Evolutionary conservation across 371 early-diverging fungal genomes (phyloP).

Genomic region (Mortierella sp.): DNA sequence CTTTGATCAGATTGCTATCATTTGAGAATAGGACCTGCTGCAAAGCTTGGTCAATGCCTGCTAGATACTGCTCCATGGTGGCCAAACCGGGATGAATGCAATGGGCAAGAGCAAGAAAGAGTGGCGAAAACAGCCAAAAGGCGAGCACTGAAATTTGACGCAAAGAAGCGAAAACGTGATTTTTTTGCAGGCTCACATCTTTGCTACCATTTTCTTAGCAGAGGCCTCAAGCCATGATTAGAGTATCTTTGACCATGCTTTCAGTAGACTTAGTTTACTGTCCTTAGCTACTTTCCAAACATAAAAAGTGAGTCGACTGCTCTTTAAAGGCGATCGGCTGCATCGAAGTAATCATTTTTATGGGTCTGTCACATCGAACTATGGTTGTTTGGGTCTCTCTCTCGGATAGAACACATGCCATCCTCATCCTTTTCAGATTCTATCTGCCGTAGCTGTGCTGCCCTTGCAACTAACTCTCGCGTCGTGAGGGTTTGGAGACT

Average conservation of each 20-base stretch:
- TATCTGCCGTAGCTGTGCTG: conserved; percentile 46
- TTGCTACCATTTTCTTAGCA: background rate
- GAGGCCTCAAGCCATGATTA: too few relatives aligned
- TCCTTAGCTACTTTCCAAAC: too few relatives aligned
- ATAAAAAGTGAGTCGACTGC: too few relatives aligned
- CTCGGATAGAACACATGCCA: conserved; percentile 26
- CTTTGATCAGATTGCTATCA: conserved; percentile 44
- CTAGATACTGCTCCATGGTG: conserved; percentile 43
- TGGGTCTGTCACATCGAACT: background rate
- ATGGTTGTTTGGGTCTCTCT: conserved; percentile 20
- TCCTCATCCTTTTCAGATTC: conserved; percentile 49
- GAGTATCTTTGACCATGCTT: too few relatives aligned
- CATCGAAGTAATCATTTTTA: too few relatives aligned
- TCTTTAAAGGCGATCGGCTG: too few relatives aligned
- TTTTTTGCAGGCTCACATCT: background rate
- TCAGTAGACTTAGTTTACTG: too few relatives aligned
- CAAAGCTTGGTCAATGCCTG: conserved; percentile 41
- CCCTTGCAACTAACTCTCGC: conserved; percentile 48
- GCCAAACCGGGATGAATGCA: background rate
- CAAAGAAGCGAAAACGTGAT: too few relatives aligned
- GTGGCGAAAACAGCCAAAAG: too few relatives aligned
- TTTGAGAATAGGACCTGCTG: conserved; percentile 43
- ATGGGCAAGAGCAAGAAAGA: background rate
- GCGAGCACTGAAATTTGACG: too few relatives aligned
- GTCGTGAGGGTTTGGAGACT: conserved; percentile 16